Evolutionary conservation across 768 basidiomycete genomes (phyloP).

Genomic region (Hygrophorus pudorinus): DNA sequence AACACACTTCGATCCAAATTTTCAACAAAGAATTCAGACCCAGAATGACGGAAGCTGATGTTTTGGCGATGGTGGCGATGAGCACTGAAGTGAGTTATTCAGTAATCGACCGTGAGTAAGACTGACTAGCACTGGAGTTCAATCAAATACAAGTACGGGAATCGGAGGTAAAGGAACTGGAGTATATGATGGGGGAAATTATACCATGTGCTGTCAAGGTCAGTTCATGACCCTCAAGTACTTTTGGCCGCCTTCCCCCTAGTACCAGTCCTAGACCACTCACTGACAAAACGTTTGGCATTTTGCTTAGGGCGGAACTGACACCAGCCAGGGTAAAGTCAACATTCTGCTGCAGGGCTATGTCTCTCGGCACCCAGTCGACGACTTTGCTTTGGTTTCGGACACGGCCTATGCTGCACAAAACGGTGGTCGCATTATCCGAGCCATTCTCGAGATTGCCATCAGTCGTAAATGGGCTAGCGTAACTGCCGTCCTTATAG

Average conservation of each 20-base stretch:
- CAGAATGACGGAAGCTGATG: slow-evolving; percentile 89
- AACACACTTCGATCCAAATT: slow-evolving; percentile 73
- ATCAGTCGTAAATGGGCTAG: slow-evolving; percentile 89
- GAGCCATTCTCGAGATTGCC: slow-evolving; percentile 92
- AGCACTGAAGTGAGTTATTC: slow-evolving; percentile 69
- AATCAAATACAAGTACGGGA: slow-evolving; percentile 93
- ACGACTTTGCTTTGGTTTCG: slow-evolving; percentile 95
- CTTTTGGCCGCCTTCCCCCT: neutral
- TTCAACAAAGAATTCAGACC: slow-evolving; percentile 73
- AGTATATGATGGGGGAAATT: slow-evolving; percentile 44
- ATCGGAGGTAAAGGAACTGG: slow-evolving; percentile 77
- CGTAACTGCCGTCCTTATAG: slow-evolving; percentile 69
- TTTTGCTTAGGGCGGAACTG: slow-evolving; percentile 41
- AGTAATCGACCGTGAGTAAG: neutral
- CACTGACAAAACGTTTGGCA: neutral
- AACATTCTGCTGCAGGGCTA: slow-evolving; percentile 90
- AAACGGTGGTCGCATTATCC: slow-evolving; percentile 87
- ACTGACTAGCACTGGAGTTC: slow-evolving; percentile 43
- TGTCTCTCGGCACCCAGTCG: slow-evolving; percentile 71
- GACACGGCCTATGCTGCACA: slow-evolving; percentile 92
- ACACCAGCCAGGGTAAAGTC: slow-evolving; percentile 66
- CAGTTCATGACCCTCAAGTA: slow-evolving; percentile 9
- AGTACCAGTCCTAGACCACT: neutral
- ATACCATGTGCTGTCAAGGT: slow-evolving; percentile 81
- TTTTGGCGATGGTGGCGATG: slow-evolving; percentile 74